Base-by-base conservation (phyloP, 495 filamentous ascomycete species). In the Parachaetomium inaequale region DNA sequence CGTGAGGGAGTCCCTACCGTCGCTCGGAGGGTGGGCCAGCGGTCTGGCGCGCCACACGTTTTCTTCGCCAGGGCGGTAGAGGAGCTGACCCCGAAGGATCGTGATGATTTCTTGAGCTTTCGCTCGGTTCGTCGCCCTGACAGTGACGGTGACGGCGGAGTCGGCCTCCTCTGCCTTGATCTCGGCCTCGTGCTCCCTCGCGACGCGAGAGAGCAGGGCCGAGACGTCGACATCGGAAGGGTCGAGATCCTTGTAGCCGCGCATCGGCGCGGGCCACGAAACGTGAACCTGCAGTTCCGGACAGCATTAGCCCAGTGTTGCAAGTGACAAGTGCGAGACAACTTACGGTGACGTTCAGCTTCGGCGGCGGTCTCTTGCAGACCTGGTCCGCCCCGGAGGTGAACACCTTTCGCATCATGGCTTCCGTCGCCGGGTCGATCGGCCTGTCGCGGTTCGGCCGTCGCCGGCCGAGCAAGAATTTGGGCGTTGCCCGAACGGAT, bases 201-300 rank as follows among this genome's bases (percentile, higher is more conserved):
- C 56, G 14, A 72, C 65, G 17, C 66, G 66, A 7, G 45, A 11
- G 34, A 72, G 7, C 1, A 63, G 11, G 1, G 47, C 42, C 36
- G 45, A 45, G 46, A 61, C 29, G n/a, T 66, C 61, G 21, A 47
- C 36, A 34, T 69, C 63, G 25, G 47, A 28, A 0, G 56, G 59
- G 49, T 71, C 65, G 34, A 67, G 15, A 23, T 63, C 55, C 21
- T 61, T 62, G 60, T 51, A 66, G 11, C 59, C 47, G 29, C 47
- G 65, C 11, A 15, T 19, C 17, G 55, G 26, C 25, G 29, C 23
- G 14, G 66, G 56, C 51, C 60, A 51, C 1, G 43, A 3, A 34
- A 65, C 3, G 15, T 58, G n/a, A 4, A 64, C 28, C 66, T 68
- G 58, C 15, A 0, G 12, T 3, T 23, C 45, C 36, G 49, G 63